A percentile compares a stretch with the other conserved stretches of the same genome.
Evolutionary conservation across 805 yeast species (phyloP).

Genomic region (Metschnikowia hibisci): DNA sequence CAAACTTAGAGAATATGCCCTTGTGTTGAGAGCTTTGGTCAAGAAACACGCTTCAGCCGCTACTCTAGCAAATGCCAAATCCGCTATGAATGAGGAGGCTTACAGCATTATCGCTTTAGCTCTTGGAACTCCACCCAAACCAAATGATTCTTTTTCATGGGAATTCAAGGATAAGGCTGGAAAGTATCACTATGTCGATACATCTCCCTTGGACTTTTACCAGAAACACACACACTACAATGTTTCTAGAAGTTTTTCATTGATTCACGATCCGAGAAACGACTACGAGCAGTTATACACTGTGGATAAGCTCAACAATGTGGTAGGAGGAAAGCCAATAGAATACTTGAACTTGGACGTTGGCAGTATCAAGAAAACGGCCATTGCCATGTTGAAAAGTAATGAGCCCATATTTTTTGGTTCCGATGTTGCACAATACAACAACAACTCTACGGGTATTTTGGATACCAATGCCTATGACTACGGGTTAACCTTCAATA

Average conservation of each 20-base stretch:
- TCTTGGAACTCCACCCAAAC: conserved; percentile 77
- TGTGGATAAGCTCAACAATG: conserved; percentile 73
- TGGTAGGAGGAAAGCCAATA: conserved; percentile 65
- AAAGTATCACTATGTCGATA: conserved; percentile 45
- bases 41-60: conserved; percentile 39
- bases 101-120: conserved; percentile 64
- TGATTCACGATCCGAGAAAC: conserved; percentile 82
- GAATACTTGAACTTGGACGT: conserved; percentile 67
- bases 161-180: conserved; percentile 73
- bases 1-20: conserved; percentile 75
- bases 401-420: conserved; percentile 86
- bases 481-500: conserved; percentile 54
- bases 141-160: conserved; percentile 66
- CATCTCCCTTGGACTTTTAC: conserved; percentile 68
- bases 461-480: conserved; percentile 72
- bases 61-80: conserved; percentile 33
- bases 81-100: conserved; percentile 52
- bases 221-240: conserved; percentile 50
- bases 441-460: conserved; percentile 59
- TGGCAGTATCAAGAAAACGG: conserved; percentile 52
- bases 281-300: conserved; percentile 57
- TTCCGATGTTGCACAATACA: conserved; percentile 80
- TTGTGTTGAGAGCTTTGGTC: conserved; percentile 53
- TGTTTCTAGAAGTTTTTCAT: conserved; percentile 52
- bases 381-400: conserved; percentile 62